Conservation (phyloP, 1,139 yeast genomes). For the Suhomyces yuchorum region DNA sequence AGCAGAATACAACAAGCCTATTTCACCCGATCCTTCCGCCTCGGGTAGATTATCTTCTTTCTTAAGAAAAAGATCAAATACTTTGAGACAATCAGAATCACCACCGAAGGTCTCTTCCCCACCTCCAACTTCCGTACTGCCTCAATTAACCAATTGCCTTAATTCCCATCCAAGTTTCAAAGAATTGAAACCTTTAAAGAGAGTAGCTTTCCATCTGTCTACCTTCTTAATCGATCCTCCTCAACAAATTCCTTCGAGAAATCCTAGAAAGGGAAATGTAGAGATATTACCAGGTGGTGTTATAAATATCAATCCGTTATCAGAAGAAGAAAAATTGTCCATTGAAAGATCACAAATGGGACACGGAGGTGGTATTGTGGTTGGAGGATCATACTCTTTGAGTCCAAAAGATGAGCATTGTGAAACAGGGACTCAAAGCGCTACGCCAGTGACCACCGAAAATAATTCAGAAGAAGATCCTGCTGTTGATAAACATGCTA, state of each 20-base stretch:
- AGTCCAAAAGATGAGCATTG: constrained; percentile 25
- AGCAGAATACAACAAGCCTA: constrained; percentile 14
- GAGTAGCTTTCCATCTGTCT: constrained; percentile 73
- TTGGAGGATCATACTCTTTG: constrained; percentile 75
- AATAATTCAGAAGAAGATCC: constrained; percentile 39
- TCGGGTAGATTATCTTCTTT: constrained; percentile 30
- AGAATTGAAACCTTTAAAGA: constrained; percentile 49
- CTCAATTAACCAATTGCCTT: constrained; percentile 4
- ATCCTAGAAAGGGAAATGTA: constrained; percentile 71
- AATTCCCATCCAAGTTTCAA: constrained; percentile 18
- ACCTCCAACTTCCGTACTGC: constrained; percentile 1
- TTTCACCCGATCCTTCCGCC: constrained; percentile 5
- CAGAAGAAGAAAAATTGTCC: constrained; percentile 56
- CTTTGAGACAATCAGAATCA: constrained; percentile 4
- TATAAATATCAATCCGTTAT: constrained; percentile 59
- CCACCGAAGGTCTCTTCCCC: constrained; percentile 3
- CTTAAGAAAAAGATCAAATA: constrained; percentile 27
- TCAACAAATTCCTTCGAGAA: constrained; percentile 66
- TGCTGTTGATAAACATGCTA: constrained; percentile 44
- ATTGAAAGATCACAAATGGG: constrained; percentile 50
- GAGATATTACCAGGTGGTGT: constrained; percentile 64
- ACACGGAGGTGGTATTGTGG: constrained; percentile 72
- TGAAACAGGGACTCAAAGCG: constrained; percentile 24
- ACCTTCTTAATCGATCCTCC: constrained; percentile 76
- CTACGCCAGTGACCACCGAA: constrained; percentile 4